Conservation (phyloP, 352 stramenopile genomes). For the Phytophthora parvispora region DNA sequence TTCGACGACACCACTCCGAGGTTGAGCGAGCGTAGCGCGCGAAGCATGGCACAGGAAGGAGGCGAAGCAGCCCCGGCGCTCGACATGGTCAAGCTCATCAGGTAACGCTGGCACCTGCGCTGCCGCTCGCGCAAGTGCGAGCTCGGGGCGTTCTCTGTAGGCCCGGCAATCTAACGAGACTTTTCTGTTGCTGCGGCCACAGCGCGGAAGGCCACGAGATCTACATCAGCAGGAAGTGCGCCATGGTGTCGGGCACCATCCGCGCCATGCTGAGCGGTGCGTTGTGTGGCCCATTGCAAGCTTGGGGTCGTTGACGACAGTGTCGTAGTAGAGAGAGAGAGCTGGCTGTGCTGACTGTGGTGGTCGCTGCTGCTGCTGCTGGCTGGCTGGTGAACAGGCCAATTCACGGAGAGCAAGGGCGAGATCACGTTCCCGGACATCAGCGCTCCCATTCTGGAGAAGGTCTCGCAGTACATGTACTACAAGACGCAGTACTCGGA, state of each 20-base stretch:
- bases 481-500: conserved; percentile 98
- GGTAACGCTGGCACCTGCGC: conserved; percentile 35
- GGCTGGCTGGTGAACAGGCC: conserved; percentile 67
- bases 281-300: too few relatives aligned
- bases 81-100: conserved; percentile 89
- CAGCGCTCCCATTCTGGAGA: conserved; percentile 97
- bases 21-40: neutral
- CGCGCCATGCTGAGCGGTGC: conserved; percentile 96
- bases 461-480: conserved; percentile 99
- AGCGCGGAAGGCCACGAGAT: conserved; percentile 97
- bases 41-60: conserved; percentile 64
- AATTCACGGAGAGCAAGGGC: conserved; percentile 94
- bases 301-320: neutral
- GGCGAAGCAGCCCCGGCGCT: conserved; percentile 40
- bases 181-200: neutral
- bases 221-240: conserved; percentile 95
- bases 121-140: neutral
- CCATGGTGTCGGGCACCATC: conserved; percentile 97
- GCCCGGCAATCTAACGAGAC: neutral
- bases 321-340: neutral
- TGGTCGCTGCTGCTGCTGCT: neutral
- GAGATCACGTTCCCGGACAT: conserved; percentile 99
- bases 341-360: neutral
- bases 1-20: neutral
- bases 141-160: conserved; percentile 1